Percentiles rank a stretch among this genome's conserved stretches.
phyloP scores from a whole-genome alignment of 2,329 filamentous ascomycete genomes.

The Rutstroemia sp. region DNA sequence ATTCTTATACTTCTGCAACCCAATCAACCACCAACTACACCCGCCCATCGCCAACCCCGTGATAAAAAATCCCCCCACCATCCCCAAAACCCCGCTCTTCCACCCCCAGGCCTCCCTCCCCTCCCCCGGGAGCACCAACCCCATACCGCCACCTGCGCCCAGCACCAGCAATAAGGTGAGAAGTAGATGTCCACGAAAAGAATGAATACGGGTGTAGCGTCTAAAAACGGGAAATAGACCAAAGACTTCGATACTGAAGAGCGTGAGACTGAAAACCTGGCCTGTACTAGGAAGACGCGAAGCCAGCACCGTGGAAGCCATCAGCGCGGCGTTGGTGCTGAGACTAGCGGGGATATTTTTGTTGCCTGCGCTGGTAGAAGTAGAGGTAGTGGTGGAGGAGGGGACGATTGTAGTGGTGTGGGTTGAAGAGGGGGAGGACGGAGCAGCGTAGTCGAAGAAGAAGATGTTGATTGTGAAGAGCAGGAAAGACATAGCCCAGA shows the following conservation, averaged over 20 bases:
- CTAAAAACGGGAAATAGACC: constrained; percentile 96
- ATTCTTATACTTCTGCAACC: constrained; percentile 97
- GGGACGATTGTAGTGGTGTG: neutral
- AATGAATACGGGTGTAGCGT: constrained; percentile 75
- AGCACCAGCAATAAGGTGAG: constrained; percentile 72
- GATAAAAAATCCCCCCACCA: constrained; percentile 66
- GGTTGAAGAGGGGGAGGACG: constrained; percentile 21
- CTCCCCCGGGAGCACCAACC: constrained; percentile 42
- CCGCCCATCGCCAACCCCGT: constrained; percentile 78
- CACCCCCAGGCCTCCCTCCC: constrained; percentile 41
- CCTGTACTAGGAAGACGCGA: constrained; percentile 83
- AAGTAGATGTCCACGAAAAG: constrained; percentile 71
- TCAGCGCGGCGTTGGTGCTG: constrained; percentile 91
- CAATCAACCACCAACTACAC: constrained; percentile 97
- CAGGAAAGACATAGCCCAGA: constrained; percentile 95
- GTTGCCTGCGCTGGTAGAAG: constrained; percentile 7
- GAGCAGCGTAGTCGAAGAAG: constrained; percentile 85
- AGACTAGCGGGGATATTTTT: constrained; percentile 48
- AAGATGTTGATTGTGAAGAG: constrained; percentile 92
- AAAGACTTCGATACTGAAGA: constrained; percentile 97
- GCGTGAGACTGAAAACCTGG: constrained; percentile 87
- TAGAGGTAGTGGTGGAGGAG: neutral
- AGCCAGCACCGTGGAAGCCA: constrained; percentile 91
- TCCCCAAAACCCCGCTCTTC: constrained; percentile 47
- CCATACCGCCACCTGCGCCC: constrained; percentile 73